Base-by-base conservation (phyloP, 2,329 filamentous ascomycete species). In the Colletotrichum costaricense region DNA sequence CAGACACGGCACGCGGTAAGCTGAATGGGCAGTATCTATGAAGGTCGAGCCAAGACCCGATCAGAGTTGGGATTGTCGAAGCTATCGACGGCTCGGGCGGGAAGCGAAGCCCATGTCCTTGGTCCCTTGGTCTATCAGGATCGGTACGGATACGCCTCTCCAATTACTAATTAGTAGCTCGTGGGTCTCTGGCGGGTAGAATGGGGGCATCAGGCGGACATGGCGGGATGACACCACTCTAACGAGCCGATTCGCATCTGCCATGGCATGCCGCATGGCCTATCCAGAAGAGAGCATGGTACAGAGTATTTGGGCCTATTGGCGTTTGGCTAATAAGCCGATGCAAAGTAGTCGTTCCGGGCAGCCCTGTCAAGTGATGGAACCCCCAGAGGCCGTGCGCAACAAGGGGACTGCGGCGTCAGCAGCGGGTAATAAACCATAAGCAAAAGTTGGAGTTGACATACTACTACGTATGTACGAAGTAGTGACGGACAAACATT, bases 361-460 rank as follows among this genome's bases (percentile, higher is more conserved):
- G 46, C 66, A 63, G 66, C 66, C 46, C 57, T 49, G 26, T 35
- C 42, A 22, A 28, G 35, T 62, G 30, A 62, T 62, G 55, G 38
- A 42, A 42, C 49, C 35, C 24, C 16, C 63, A 57, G 33, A 22
- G 63, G 33, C 63, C 63, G 68, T 71, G 63, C 68, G 46, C 42
- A 8, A 26, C 42, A 24, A 46, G 56, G 68, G 68, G 12, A 70
- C 30, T 60, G 35, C 67, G 67, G 60, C 46, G 58, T 60, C 19
- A 68, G 33, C 33, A 64, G 52, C 54, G 28, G 42, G 66, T 46
- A 42, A 42, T 42, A 42, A 7, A 42, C 38, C 16, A 16, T 42
- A 19, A 42, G 38, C 38, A 42, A 19, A 16, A 42, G 38, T 42
- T 16, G 33, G 33, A 35, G 33, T 35, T 35, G 33, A 35, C 33